Percentiles rank a stretch among this genome's conserved stretches.
phyloP scores from a whole-genome alignment of 2,329 filamentous ascomycete genomes.

The Fusarium chuoi region DNA sequence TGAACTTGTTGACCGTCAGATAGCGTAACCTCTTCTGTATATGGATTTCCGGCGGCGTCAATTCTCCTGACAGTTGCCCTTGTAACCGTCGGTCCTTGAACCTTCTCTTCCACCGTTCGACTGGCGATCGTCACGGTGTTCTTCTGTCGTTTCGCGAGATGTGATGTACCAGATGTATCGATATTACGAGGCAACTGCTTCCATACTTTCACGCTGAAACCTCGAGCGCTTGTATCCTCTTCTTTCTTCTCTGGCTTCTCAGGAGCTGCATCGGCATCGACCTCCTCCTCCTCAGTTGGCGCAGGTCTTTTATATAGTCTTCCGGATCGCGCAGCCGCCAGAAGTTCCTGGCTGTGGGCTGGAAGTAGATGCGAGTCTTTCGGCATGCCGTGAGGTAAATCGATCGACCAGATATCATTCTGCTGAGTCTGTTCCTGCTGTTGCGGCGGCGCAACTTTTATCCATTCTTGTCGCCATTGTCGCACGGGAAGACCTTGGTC shows the following conservation, averaged over 20 bases:
- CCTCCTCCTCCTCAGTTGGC: conserved; percentile 69
- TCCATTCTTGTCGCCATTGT: conserved; percentile 83
- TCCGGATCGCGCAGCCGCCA: conserved; percentile 83
- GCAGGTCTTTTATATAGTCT: conserved; percentile 78
- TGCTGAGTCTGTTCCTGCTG: conserved; percentile 71
- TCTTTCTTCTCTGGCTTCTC: conserved; percentile 72
- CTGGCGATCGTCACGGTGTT: conserved; percentile 67
- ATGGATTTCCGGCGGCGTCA: conserved; percentile 82
- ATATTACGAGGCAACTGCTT: conserved; percentile 69
- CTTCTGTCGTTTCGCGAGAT: conserved; percentile 71
- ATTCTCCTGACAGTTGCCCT: conserved; percentile 83
- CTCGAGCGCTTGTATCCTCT: conserved; percentile 65
- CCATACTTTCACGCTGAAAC: conserved; percentile 68
- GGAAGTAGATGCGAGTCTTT: conserved; percentile 83
- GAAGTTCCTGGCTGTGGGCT: conserved; percentile 81
- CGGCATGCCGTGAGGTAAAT: conserved; percentile 83
- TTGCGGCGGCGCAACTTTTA: conserved; percentile 73
- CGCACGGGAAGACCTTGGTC: conserved; percentile 82
- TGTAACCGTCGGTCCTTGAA: conserved; percentile 68
- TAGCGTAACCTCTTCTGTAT: conserved; percentile 85
- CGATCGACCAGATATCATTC: conserved; percentile 77
- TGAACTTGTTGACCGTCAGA: conserved; percentile 82
- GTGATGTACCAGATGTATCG: conserved; percentile 63
- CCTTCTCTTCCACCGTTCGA: conserved; percentile 58
- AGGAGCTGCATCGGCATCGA: conserved; percentile 57